A percentile compares a stretch with the other conserved stretches of the same genome.
These are phyloP conservation scores for Aspergillus baeticus DNA, from an alignment of 495 filamentous ascomycete genomes.

Conservation along the genomic window DNA sequence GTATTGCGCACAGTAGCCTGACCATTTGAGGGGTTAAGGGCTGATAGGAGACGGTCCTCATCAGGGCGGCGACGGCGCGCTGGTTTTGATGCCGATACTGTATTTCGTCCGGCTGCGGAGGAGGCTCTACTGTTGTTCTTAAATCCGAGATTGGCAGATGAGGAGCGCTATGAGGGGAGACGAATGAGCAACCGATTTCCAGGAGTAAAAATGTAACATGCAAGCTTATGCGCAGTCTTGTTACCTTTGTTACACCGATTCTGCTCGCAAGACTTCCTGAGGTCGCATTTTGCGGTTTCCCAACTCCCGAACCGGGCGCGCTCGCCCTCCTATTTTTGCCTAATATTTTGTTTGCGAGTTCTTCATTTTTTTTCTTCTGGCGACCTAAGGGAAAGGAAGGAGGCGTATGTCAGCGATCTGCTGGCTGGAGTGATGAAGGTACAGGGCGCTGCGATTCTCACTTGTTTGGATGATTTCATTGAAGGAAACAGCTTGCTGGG, in stretches of 20 bases:
- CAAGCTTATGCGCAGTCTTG: background rate
- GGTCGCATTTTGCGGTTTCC: constrained; percentile 46
- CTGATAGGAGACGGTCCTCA: constrained; percentile 36
- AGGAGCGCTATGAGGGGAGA: constrained; percentile 36
- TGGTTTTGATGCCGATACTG: constrained; percentile 26
- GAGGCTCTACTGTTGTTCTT: constrained; percentile 27
- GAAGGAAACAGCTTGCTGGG: constrained; percentile 54
- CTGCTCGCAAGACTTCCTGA: constrained; percentile 65
- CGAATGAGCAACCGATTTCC: background rate
- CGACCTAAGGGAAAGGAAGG: constrained; percentile 48
- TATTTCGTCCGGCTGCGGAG: constrained; percentile 19
- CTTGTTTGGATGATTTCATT: constrained; percentile 66
- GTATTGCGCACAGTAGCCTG: constrained; percentile 29
- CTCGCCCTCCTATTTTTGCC: constrained; percentile 61
- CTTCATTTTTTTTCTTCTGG: constrained; percentile 66
- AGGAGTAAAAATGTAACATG: background rate
- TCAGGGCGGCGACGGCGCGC: constrained; percentile 37
- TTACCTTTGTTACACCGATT: constrained; percentile 72
- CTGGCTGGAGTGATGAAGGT: background rate
- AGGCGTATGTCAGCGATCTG: constrained; percentile 8
- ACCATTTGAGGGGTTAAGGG: constrained; percentile 28
- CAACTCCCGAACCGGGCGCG: constrained; percentile 49
- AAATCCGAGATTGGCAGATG: constrained; percentile 38
- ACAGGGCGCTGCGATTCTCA: constrained; percentile 23
- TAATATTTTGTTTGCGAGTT: constrained; percentile 70